phyloP scores from a whole-genome alignment of 1,284 basidiomycete species.

The Phylloboletellus chloephorus region DNA sequence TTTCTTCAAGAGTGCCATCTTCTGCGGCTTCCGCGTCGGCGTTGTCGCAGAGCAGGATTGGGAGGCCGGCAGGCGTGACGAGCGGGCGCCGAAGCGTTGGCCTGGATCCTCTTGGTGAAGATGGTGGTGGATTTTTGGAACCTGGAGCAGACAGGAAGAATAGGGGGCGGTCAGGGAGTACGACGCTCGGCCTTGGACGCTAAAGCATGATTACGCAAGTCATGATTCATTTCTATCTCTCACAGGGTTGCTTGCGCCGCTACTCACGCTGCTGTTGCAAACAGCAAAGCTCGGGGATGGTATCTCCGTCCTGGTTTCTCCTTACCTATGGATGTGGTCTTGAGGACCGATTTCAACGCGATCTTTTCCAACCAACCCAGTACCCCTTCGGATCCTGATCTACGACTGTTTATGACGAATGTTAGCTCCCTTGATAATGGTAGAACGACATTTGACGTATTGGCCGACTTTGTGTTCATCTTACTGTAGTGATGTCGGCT shows the following conservation, averaged over 20 bases:
- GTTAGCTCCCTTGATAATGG: slow-evolving; percentile 21
- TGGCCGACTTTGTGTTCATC: slow-evolving; percentile 15
- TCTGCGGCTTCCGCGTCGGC: slow-evolving; percentile 30
- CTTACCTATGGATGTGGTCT: slow-evolving; percentile 18
- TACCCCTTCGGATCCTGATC: slow-evolving; percentile 14
- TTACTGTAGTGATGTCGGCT: background rate
- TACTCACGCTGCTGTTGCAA: slow-evolving; percentile 12
- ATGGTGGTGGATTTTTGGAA: slow-evolving; percentile 16
- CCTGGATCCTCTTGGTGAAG: slow-evolving; percentile 31
- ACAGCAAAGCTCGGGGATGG: slow-evolving; percentile 16
- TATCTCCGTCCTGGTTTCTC: slow-evolving; percentile 6
- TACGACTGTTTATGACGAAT: slow-evolving; percentile 25
- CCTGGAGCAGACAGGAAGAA: slow-evolving; percentile 19
- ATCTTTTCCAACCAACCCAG: slow-evolving; percentile 9
- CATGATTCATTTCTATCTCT: slow-evolving; percentile 11
- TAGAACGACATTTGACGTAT: slow-evolving; percentile 6
- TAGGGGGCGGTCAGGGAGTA: slow-evolving; percentile 35
- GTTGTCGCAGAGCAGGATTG: slow-evolving; percentile 59
- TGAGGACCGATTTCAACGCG: slow-evolving; percentile 17
- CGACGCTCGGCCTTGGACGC: slow-evolving; percentile 21
- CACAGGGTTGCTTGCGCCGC: slow-evolving; percentile 7
- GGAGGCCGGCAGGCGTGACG: slow-evolving; percentile 43
- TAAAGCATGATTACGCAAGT: slow-evolving; percentile 17
- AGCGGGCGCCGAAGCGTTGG: slow-evolving; percentile 46
- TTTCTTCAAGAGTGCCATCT: slow-evolving; percentile 39